Conservation (phyloP, 2,329 filamentous ascomycete genomes). For the Nemania sp. region DNA sequence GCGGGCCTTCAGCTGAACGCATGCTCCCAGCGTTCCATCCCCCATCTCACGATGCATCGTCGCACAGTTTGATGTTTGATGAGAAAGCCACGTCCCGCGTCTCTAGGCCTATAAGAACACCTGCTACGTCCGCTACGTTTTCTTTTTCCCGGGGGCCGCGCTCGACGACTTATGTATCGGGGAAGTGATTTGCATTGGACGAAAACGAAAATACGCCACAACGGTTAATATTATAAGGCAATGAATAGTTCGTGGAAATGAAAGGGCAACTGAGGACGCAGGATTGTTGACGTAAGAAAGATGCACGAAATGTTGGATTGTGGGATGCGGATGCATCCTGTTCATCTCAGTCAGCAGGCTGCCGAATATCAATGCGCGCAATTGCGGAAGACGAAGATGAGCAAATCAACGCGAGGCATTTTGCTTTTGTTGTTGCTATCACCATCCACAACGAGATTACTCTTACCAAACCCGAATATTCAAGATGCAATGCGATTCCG, state of each 20-base stretch:
- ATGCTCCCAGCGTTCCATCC: not conserved
- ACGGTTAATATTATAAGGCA: not conserved
- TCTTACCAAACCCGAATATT: not conserved
- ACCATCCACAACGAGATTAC: no score
- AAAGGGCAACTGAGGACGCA: not conserved
- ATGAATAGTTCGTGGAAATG: not conserved
- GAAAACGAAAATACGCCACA: not conserved
- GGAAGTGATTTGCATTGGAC: not conserved
- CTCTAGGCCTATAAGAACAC: not conserved
- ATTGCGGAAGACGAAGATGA: not conserved
- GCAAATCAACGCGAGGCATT: not conserved
- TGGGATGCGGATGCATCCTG: not conserved
- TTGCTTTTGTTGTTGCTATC: not conserved
- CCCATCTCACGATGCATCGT: conserved; percentile 2
- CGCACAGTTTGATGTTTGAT: not conserved
- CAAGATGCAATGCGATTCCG: not conserved
- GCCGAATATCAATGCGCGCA: not conserved
- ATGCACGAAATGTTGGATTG: not conserved
- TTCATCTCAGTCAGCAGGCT: not conserved
- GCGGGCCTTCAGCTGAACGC: conserved; percentile 15
- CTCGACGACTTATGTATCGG: not conserved
- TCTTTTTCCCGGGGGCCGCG: not conserved
- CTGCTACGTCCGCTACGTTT: not conserved
- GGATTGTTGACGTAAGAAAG: not conserved
- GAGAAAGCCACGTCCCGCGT: not conserved